Conservation (phyloP, 1,284 basidiomycete genomes). For the Porodaedalea pini region DNA sequence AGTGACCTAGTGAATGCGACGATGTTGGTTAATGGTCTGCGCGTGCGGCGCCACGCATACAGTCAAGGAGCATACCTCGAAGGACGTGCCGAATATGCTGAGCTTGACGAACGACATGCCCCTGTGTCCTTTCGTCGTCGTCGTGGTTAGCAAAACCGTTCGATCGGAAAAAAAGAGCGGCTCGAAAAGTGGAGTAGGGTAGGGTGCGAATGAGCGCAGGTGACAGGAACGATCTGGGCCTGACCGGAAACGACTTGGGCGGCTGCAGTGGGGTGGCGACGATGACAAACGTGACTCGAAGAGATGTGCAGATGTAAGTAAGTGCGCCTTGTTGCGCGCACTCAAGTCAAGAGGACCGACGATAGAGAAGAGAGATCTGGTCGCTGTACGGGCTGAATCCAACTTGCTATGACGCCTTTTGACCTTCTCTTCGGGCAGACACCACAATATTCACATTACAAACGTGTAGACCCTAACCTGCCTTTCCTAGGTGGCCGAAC, state of each 20-base stretch:
- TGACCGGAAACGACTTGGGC: not conserved
- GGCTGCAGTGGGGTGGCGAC: conserved; percentile 6
- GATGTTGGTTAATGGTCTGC: conserved; percentile 5
- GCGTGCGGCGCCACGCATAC: conserved; percentile 10
- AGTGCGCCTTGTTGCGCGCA: not conserved
- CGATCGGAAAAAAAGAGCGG: not conserved
- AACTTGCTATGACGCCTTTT: not conserved
- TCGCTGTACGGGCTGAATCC: not conserved
- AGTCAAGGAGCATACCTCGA: conserved; percentile 57
- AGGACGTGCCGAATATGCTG: conserved; percentile 95
- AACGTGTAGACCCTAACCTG: not conserved
- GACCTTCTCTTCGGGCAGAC: not conserved
- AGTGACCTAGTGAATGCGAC: conserved; percentile 67
- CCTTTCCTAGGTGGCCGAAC: not conserved
- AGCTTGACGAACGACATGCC: conserved; percentile 95
- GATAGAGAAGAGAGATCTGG: not conserved
- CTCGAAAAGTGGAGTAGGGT: not conserved
- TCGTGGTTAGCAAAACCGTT: not conserved
- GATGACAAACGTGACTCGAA: not conserved
- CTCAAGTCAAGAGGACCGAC: not conserved
- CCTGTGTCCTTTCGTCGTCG: not conserved
- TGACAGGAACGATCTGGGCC: conserved; percentile 2
- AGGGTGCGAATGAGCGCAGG: not conserved
- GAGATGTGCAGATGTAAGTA: not conserved
- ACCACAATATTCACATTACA: not conserved